Percentiles rank a stretch among this genome's conserved stretches.
Conservation (phyloP, 768 basidiomycete species). For the Dioszegia crocea region DNA sequence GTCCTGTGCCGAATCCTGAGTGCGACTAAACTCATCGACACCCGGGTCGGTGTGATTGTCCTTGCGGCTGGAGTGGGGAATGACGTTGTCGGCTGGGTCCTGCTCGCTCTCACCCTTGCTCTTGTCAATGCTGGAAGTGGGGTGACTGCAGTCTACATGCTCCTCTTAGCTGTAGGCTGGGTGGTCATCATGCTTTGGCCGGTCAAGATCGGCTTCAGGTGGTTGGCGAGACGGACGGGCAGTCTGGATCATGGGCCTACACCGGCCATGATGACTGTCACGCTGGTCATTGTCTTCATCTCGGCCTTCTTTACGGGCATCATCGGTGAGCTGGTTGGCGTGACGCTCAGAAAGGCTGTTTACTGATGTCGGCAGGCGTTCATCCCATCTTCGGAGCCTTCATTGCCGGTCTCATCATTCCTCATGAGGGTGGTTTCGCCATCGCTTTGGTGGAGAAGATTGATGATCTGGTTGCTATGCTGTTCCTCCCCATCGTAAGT, state of each 20-base stretch:
- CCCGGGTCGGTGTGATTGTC: slow-evolving; percentile 74
- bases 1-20: slow-evolving; percentile 62
- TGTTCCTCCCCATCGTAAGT: slow-evolving; percentile 72
- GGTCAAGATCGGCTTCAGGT: slow-evolving; percentile 61
- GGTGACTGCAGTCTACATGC: slow-evolving; percentile 71
- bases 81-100: slow-evolving; percentile 74
- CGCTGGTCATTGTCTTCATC: slow-evolving; percentile 66
- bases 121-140: slow-evolving; percentile 73
- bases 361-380: slow-evolving; percentile 23
- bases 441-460: slow-evolving; percentile 76
- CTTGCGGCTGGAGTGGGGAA: slow-evolving; percentile 81
- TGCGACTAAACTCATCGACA: slow-evolving; percentile 74
- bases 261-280: slow-evolving; percentile 71
- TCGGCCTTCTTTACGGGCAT: slow-evolving; percentile 82
- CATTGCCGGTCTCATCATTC: slow-evolving; percentile 74
- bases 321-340: slow-evolving; percentile 57
- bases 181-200: slow-evolving; percentile 65
- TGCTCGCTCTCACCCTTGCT: slow-evolving; percentile 77
- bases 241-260: slow-evolving; percentile 72
- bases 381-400: slow-evolving; percentile 68
- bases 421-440: slow-evolving; percentile 74
- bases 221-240: slow-evolving; percentile 65
- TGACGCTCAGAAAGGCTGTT: neutral
- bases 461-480: slow-evolving; percentile 75
- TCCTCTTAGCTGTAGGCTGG: slow-evolving; percentile 66